phyloP scores from a whole-genome alignment of 306 rosid genomes.

The Mimosa bimucronata region DNA sequence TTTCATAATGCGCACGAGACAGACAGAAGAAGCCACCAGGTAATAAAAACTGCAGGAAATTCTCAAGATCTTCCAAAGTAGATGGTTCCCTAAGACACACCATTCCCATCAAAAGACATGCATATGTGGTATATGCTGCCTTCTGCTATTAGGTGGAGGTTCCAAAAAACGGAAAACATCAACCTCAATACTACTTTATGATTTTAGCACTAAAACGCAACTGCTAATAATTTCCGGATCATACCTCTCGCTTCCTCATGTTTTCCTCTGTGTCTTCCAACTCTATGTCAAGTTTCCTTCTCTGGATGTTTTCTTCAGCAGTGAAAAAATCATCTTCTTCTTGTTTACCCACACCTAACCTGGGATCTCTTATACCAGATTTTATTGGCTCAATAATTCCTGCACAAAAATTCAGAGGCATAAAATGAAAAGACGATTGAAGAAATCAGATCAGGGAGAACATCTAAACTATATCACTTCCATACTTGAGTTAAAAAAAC shows the following conservation, averaged over 20 bases:
- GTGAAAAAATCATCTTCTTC: conserved; percentile 92
- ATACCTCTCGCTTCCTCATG: conserved; percentile 92
- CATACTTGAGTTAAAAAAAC: neutral
- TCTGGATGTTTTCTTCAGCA: conserved; percentile 93
- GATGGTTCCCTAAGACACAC: conserved; percentile 91
- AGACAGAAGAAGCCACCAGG: conserved; percentile 99
- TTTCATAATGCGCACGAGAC: conserved; percentile 99
- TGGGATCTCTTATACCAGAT: conserved; percentile 95
- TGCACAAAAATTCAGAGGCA: conserved; percentile 39
- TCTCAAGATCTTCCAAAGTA: conserved; percentile 99
- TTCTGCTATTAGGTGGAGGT: conserved; percentile 84
- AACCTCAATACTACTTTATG: conserved; percentile 64
- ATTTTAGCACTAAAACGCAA: conserved; percentile 40
- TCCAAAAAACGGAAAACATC: conserved; percentile 86
- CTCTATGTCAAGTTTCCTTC: conserved; percentile 87
- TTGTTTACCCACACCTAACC: conserved; percentile 90
- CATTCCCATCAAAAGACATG: conserved; percentile 88
- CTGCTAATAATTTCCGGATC: conserved; percentile 39
- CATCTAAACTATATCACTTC: conserved; percentile 13
- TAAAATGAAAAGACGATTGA: conserved; percentile 18
- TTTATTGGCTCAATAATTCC: conserved; percentile 91
- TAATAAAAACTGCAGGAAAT: conserved; percentile 99
- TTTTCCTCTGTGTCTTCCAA: conserved; percentile 88
- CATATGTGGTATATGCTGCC: conserved; percentile 96
- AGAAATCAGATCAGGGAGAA: conserved; percentile 22